These are phyloP conservation scores for Saccharum hybrid DNA, from an alignment of 202 grass and related monocot species.

Conservation along the genomic window DNA sequence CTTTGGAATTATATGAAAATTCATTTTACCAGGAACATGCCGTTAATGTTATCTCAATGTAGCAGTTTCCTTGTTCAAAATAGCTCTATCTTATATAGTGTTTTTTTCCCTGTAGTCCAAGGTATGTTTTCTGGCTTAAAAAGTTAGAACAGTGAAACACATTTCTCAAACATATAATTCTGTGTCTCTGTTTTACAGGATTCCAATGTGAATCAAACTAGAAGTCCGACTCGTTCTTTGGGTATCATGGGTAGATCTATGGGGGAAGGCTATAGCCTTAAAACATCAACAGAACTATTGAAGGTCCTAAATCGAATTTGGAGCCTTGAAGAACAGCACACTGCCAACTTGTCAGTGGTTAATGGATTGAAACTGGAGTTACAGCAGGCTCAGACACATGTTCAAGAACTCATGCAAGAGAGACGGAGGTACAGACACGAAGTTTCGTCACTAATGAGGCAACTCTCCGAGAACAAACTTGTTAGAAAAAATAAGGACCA, in stretches of 20 bases:
- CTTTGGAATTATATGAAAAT: conserved; percentile 13
- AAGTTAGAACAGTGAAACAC: not conserved
- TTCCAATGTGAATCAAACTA: conserved; percentile 51
- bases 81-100: conserved; percentile 16
- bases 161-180: not conserved
- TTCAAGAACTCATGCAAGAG: conserved; percentile 66
- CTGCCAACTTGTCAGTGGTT: conserved; percentile 61
- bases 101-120: not conserved
- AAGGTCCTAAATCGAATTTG: conserved; percentile 94
- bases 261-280: conserved; percentile 51
- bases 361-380: conserved; percentile 71
- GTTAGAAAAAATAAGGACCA: conserved; percentile 65
- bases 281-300: conserved; percentile 77
- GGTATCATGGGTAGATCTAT: conserved; percentile 59
- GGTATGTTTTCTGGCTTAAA: conserved; percentile 22
- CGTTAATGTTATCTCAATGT: not conserved
- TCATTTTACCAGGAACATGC: conserved; percentile 10
- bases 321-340: conserved; percentile 88
- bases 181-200: conserved; percentile 52
- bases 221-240: conserved; percentile 56
- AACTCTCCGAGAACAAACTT: conserved; percentile 63
- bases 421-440: conserved; percentile 46
- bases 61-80: conserved; percentile 22
- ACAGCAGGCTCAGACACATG: conserved; percentile 57
- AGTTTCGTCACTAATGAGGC: conserved; percentile 64